Evolutionary conservation across 192 early-diverging fungal genomes (phyloP).

Genomic region (Allomyces arbusculus): DNA sequence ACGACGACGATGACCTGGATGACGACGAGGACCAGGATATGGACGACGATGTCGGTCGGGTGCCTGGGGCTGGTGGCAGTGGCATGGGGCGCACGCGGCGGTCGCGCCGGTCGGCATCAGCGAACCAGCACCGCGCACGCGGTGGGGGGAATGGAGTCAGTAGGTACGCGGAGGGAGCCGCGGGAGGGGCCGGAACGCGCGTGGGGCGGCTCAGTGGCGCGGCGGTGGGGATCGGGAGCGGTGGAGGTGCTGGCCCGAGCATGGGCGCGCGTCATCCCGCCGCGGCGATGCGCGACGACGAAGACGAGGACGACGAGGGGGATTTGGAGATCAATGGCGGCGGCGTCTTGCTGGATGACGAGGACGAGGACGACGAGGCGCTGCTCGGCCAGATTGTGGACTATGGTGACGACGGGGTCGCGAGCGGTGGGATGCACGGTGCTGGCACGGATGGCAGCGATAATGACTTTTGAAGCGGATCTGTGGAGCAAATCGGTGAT

Average conservation of each 20-base stretch:
- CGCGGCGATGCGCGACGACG: not conserved
- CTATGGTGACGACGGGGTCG: not conserved
- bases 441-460: conserved; percentile 8
- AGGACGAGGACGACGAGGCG: conserved; percentile 2
- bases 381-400: not conserved
- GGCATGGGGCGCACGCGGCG: no score
- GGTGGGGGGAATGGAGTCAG: no score
- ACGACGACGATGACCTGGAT: conserved; percentile 6
- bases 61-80: no score
- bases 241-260: not conserved
- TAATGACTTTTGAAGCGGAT: conserved; percentile 15
- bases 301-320: not conserved
- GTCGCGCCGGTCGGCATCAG: no score
- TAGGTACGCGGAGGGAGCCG: not conserved
- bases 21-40: conserved; percentile 3
- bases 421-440: not conserved
- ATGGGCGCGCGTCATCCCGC: not conserved
- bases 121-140: no score
- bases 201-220: not conserved
- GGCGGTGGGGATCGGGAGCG: not conserved
- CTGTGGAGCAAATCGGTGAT: no score
- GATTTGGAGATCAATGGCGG: not conserved
- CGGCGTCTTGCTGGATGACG: not conserved
- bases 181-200: not conserved
- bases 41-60: conserved; percentile 4